A percentile compares a stretch with the other conserved stretches of the same genome.
phyloP scores from a whole-genome alignment of 108 stramenopile species.

The Chaetoceros tenuissimus region DNA sequence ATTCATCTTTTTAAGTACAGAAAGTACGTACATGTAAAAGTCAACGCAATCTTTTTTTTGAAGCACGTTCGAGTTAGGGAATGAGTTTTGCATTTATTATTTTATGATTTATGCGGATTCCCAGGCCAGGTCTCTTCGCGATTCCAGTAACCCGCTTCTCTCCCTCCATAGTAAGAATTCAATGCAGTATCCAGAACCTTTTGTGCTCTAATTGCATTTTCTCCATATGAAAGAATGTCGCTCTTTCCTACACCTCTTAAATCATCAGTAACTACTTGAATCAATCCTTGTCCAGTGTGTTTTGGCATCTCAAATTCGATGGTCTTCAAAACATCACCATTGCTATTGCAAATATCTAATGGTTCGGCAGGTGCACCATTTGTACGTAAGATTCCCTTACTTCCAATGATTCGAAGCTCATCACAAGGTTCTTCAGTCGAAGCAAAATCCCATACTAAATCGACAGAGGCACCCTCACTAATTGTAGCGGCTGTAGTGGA shows the following conservation, averaged over 20 bases:
- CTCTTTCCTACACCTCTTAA: conserved; percentile 15
- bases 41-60: no score
- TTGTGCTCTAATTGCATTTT: conserved; percentile 42
- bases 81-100: neutral
- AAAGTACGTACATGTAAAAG: no score
- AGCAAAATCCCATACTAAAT: conserved; percentile 46
- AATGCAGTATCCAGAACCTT: conserved; percentile 41
- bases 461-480: conserved; percentile 29
- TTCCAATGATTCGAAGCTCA: conserved; percentile 38
- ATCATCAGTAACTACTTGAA: conserved; percentile 48
- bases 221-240: conserved; percentile 29
- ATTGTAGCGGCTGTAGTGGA: conserved; percentile 17
- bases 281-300: conserved; percentile 45
- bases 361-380: conserved; percentile 39
- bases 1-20: no score
- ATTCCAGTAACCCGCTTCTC: conserved; percentile 50
- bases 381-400: conserved; percentile 39
- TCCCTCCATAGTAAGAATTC: conserved; percentile 42
- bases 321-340: conserved; percentile 16
- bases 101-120: conserved; percentile 1
- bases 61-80: neutral
- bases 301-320: conserved; percentile 38
- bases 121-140: conserved; percentile 21
- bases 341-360: conserved; percentile 28
- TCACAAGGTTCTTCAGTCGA: conserved; percentile 19